Percentiles rank a stretch among this genome's conserved stretches.
These are phyloP conservation scores for Paspalum vaginatum DNA, from an alignment of 176 grass and related monocot genomes.

Conservation along the genomic window DNA sequence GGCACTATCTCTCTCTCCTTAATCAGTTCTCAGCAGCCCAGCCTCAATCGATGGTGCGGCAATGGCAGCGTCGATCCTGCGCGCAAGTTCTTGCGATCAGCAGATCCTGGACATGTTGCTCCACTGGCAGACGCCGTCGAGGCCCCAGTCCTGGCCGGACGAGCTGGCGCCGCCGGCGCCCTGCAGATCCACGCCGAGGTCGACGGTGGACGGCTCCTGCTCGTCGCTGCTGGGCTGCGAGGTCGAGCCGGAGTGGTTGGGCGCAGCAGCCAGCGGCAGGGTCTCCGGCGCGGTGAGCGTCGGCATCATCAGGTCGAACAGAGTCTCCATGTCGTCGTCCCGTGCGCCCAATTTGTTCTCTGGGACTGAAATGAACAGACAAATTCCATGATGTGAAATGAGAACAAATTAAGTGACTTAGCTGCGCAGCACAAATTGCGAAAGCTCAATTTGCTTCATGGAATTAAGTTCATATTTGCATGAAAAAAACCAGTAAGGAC, in stretches of 20 bases:
- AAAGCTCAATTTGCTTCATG: background rate
- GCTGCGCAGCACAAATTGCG: background rate
- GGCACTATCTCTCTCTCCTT: background rate
- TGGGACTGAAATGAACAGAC: constrained; percentile 15
- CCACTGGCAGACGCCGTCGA: constrained; percentile 42
- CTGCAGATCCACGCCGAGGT: constrained; percentile 10
- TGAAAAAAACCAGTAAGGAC: background rate
- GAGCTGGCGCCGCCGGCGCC: background rate
- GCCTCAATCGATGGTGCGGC: background rate
- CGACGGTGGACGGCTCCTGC: constrained; percentile 30
- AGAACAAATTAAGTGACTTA: background rate
- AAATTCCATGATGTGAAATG: background rate
- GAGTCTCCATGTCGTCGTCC: constrained; percentile 22
- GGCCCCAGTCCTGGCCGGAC: constrained; percentile 50
- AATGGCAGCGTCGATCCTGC: background rate
- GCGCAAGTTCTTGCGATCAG: constrained; percentile 31
- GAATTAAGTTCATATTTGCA: background rate
- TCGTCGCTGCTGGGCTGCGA: constrained; percentile 35
- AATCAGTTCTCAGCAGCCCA: constrained; percentile 24
- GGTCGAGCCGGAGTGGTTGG: constrained; percentile 36
- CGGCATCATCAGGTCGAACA: constrained; percentile 51
- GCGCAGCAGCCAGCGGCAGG: background rate
- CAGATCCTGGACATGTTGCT: constrained; percentile 49
- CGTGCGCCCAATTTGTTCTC: constrained; percentile 32
- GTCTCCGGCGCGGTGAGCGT: constrained; percentile 3